Percentiles rank a stretch among this genome's conserved stretches.
These are phyloP conservation scores for Ploettnerulaceae sp. DNA, from an alignment of 2,329 filamentous ascomycete species.

Conservation along the genomic window DNA sequence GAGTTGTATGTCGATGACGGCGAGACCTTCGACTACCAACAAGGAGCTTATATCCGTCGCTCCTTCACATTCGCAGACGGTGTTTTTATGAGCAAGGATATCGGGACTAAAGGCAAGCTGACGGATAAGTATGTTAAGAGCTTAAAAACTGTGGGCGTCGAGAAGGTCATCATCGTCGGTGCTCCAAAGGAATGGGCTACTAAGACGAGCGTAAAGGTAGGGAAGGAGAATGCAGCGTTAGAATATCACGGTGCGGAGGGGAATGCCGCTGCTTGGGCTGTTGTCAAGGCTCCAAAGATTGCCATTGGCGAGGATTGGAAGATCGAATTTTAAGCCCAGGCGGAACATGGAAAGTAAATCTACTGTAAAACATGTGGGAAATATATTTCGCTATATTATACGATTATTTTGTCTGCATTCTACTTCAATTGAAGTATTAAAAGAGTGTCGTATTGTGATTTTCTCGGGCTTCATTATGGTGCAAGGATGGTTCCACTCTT, in stretches of 20 bases:
- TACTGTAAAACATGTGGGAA: neutral
- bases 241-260: constrained; percentile 51
- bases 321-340: constrained; percentile 30
- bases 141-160: constrained; percentile 73
- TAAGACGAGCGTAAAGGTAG: constrained; percentile 54
- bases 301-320: constrained; percentile 60
- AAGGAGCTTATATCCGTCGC: constrained; percentile 84
- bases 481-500: no score
- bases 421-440: no score
- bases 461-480: no score
- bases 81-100: constrained; percentile 64
- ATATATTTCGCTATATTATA: neutral
- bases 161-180: constrained; percentile 80
- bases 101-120: constrained; percentile 53
- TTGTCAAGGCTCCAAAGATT: constrained; percentile 59
- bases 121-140: constrained; percentile 70
- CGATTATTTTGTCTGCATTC: neutral
- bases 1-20: constrained; percentile 90
- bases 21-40: constrained; percentile 82
- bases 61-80: constrained; percentile 61
- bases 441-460: no score
- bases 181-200: constrained; percentile 68
- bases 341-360: no score
- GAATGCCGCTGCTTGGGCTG: constrained; percentile 55
- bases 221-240: constrained; percentile 53